Base-by-base conservation (phyloP, 768 basidiomycete species). In the Suillus hirtellus region DNA sequence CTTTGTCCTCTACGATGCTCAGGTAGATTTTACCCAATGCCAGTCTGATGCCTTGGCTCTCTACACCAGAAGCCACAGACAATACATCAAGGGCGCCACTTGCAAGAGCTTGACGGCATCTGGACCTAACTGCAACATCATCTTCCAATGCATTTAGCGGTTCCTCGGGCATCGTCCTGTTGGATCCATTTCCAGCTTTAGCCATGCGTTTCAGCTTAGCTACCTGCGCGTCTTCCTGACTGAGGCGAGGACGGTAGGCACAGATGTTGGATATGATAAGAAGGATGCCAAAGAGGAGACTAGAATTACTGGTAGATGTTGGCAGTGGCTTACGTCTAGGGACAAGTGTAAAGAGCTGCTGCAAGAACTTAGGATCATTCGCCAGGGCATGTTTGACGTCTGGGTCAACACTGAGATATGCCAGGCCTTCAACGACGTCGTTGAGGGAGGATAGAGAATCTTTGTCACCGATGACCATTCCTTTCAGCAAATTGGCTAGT, bases 341-440 rank as follows among this genome's bases (percentile, higher is more conserved):
- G 59, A 87, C 76, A 47, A 89, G 77, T 19, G 82, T 72, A 69
- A 89, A 86, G 9, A 89, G 80, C 55, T 77, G 76, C 59, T 78
- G 78, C 53, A 93, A 80, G 72, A 93, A 87, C 7, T 69, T 62
- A 0, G 78, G 19, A 66, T 88, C 82, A 17, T 76, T 78, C 8
- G 88, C 84, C 59, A 95, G 74, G 31, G 67, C 71, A 63, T 90
- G 87, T 71, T 92, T 90, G 63, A 90, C 80, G 2, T 73, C 64
- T 1, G 90, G 80, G 66, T 86, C 82, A 55, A 83, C 77, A 63
- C 87, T 92, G 62, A 94, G 84, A 74, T 95, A 90, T n/a, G 90
- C 92, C 58, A 97, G 78, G 0, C 89, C 93, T 77, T 97, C 95
- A 15, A 95, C 80, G 4, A 87, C 88, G 65, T 94, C 89, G 9